Conservation (phyloP, 176 grass and related monocot species). For the Phyllostachys edulis region DNA sequence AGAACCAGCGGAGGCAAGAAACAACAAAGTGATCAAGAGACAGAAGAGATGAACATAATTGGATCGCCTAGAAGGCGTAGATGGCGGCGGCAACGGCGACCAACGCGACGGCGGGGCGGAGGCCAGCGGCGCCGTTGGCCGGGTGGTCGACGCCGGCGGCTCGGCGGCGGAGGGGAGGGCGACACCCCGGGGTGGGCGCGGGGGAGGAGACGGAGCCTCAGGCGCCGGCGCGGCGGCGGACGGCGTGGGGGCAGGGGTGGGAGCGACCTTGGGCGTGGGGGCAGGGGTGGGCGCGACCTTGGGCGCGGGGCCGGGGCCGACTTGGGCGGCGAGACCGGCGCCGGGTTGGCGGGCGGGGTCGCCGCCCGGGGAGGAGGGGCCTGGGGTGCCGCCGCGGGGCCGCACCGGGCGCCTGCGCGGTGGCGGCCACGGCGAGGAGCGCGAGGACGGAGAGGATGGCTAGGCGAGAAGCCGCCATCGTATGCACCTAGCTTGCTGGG, state of each 20-base stretch:
- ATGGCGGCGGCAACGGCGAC: slow-evolving; percentile 30
- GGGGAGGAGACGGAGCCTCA: slow-evolving; percentile 21
- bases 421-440: slow-evolving; percentile 42
- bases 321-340: slow-evolving; percentile 33
- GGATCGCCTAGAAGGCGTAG: slow-evolving; percentile 43
- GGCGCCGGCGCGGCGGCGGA: slow-evolving; percentile 38
- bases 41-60: not conserved
- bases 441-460: slow-evolving; percentile 44
- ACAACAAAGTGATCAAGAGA: slow-evolving; percentile 23
- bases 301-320: slow-evolving; percentile 18
- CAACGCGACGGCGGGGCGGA: slow-evolving; percentile 50
- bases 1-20: not conserved
- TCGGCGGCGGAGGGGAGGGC: slow-evolving; percentile 35
- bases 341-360: slow-evolving; percentile 30
- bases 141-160: slow-evolving; percentile 3
- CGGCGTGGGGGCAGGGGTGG: slow-evolving; percentile 10
- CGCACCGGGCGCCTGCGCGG: slow-evolving; percentile 34
- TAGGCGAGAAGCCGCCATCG: slow-evolving; percentile 52
- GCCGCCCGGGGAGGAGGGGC: not conserved
- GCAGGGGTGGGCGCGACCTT: slow-evolving; percentile 28
- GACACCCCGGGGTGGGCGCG: not conserved
- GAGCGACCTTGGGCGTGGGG: not conserved
- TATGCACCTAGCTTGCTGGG: not conserved
- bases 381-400: slow-evolving; percentile 36
- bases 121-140: slow-evolving; percentile 15